These are phyloP conservation scores for Rhodofomes roseus DNA, from an alignment of 1,284 basidiomycete species.

Conservation along the genomic window DNA sequence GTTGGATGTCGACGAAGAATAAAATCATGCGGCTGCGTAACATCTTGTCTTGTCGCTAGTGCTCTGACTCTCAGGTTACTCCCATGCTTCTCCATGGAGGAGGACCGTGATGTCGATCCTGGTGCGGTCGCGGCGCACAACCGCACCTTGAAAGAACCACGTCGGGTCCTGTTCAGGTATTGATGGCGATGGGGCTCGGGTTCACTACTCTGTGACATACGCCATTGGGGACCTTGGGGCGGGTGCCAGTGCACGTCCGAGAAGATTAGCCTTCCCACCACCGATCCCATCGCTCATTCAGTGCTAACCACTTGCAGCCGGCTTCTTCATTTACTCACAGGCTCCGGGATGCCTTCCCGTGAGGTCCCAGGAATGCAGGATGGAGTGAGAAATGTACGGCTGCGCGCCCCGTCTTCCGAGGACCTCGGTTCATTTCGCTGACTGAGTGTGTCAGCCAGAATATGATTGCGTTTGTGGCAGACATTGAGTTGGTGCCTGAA, in stretches of 20 bases:
- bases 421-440: background rate
- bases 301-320: background rate
- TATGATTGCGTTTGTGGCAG: background rate
- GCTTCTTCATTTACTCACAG: background rate
- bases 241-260: background rate
- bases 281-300: background rate
- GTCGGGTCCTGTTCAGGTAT: background rate
- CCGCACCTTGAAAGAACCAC: background rate
- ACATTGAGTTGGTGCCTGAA: background rate
- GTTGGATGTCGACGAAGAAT: constrained; percentile 22
- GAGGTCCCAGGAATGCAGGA: background rate
- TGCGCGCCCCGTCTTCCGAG: background rate
- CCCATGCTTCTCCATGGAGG: background rate
- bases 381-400: background rate
- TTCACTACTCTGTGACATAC: background rate
- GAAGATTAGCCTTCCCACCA: background rate
- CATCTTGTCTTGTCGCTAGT: background rate
- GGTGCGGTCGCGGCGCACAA: background rate
- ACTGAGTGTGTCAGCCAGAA: background rate
- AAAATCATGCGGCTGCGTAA: background rate
- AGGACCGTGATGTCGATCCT: background rate
- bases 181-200: background rate
- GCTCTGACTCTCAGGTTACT: too few species aligned
- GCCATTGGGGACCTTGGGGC: too few species aligned
- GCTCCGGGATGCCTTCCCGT: background rate